phyloP scores from a whole-genome alignment of 2,329 filamentous ascomycete species.

The Tolypocladium amazonense region DNA sequence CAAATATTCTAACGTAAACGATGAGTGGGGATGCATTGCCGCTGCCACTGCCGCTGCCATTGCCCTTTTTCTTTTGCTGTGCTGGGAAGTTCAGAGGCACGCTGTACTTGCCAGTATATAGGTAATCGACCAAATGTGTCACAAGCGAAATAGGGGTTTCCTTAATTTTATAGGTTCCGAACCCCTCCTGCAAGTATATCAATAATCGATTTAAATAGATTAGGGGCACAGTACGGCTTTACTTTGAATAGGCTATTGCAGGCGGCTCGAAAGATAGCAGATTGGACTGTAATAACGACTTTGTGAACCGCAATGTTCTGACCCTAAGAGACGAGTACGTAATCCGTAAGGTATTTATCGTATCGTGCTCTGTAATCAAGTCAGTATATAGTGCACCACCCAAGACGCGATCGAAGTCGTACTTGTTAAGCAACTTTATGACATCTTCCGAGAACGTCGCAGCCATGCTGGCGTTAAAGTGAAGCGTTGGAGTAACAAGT shows the following conservation, averaged over 20 bases:
- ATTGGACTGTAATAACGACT: not conserved
- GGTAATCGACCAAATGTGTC: not conserved
- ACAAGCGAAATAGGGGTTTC: not conserved
- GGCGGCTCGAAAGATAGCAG: not conserved
- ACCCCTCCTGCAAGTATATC: not conserved
- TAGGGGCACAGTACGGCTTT: not conserved
- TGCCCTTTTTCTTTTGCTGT: no score
- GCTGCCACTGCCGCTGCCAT: no score
- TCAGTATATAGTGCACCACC: not conserved
- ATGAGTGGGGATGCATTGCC: not conserved
- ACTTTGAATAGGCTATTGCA: not conserved
- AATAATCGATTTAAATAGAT: not conserved
- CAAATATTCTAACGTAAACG: not conserved
- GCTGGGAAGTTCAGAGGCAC: no score
- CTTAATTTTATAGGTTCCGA: not conserved
- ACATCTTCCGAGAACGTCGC: not conserved
- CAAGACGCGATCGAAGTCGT: no score
- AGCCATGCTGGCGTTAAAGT: not conserved
- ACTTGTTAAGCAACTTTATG: not conserved
- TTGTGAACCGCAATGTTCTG: not conserved
- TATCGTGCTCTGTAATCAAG: not conserved
- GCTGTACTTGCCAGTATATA: not conserved
- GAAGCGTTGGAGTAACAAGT: not conserved
- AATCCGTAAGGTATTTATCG: not conserved
- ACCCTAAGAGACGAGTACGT: not conserved